phyloP scores from a whole-genome alignment of 1,139 yeast genomes.

The Suhomyces atakaporum region DNA sequence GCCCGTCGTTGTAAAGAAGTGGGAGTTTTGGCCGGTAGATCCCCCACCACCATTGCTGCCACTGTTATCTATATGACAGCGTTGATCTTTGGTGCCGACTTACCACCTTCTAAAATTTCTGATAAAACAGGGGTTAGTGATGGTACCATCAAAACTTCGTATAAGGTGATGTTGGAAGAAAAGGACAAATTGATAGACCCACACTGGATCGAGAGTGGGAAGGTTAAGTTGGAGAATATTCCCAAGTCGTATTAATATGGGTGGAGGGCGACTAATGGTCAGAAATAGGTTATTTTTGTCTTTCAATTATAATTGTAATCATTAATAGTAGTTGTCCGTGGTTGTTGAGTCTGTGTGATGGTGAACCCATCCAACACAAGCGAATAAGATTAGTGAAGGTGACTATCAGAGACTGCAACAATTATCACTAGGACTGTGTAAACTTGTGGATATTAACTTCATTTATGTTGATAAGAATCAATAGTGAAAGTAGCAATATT shows the following conservation, averaged over 20 bases:
- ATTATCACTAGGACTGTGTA: no score
- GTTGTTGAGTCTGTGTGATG: no score
- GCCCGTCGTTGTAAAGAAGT: conserved; percentile 87
- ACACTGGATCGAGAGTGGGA: conserved; percentile 73
- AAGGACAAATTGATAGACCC: conserved; percentile 76
- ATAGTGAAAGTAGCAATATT: no score
- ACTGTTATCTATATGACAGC: conserved; percentile 96
- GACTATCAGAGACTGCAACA: no score
- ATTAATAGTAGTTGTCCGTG: no score
- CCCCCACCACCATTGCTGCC: conserved; percentile 97
- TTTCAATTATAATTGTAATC: no score
- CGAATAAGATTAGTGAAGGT: no score
- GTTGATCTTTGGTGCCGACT: conserved; percentile 69
- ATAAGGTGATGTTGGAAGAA: conserved; percentile 78
- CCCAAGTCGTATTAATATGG: conserved; percentile 42
- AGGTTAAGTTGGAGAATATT: conserved; percentile 60
- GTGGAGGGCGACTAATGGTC: no score
- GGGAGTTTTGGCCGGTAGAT: conserved; percentile 94
- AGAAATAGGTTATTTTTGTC: no score
- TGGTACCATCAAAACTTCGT: conserved; percentile 93
- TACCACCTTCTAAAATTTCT: conserved; percentile 77
- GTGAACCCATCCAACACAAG: no score
- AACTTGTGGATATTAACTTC: no score
- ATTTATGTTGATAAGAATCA: no score
- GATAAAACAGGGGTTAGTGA: conserved; percentile 98